Evolutionary conservation across 805 yeast genomes (phyloP), one percentile per base, ranked within the genome.

Genomic region (Ogataea polymorpha): DNA sequence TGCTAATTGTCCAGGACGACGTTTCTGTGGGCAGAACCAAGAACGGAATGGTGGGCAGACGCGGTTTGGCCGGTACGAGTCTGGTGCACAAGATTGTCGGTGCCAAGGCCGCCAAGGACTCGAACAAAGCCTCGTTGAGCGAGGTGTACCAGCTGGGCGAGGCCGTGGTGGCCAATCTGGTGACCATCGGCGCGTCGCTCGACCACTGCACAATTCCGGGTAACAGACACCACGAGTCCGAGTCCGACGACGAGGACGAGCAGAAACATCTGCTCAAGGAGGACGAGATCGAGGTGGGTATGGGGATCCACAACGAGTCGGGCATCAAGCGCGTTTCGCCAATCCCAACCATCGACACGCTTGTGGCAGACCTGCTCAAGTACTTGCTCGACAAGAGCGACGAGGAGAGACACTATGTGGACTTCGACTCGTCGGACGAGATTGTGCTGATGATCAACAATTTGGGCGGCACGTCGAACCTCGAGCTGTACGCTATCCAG

Each of bases 241-340:
- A 51, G 8, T 49, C 46, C n/a, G 54, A 51, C 9, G 61, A 58
- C 20, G 60, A 66, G 32, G 79, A 72, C 32, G 64, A 62, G 23
- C 47, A 53, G n/a, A 35, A 51, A 6, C 66, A 63, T 37, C 61
- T 64, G 41, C 72, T 87, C 46, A 72, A 65, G 20, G 72, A 63
- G 4, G 68, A 79, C 43, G 87, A 86, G 62, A 82, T 85, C 58
- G 98, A 90, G 62, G 72, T 90, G 44, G 98, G 98, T 20, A 82
- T 90, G 80, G 98, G 98, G 32, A 90, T 90, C 46, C 98, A 90
- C 64, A 90, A 90, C 56, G 98, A 90, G 61, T 93, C 96, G 1
- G 97, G 97, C 46, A 80, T 80, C 43, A 70, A 74, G 39, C 75
- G 77, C 46, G 57, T 77, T 26, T 65, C 70, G 21, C 83, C 85